These are phyloP conservation scores for Byssothecium circinans DNA, from an alignment of 2,329 filamentous ascomycete genomes.

Conservation along the genomic window DNA sequence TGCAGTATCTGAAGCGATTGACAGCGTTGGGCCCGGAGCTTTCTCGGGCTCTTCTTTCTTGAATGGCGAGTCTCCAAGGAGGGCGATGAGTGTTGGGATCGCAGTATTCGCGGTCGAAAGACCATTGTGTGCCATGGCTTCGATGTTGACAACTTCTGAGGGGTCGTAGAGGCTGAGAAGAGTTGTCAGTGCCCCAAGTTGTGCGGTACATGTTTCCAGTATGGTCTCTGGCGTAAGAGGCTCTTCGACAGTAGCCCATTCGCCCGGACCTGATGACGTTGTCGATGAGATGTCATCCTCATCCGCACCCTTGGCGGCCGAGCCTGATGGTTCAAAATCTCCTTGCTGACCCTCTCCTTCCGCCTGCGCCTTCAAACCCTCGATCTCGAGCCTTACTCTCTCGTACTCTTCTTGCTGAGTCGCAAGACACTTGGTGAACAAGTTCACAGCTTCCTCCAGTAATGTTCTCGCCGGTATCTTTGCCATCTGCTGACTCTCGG, in stretches of 20 bases:
- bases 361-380: slow-evolving; percentile 22
- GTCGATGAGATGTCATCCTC: slow-evolving; percentile 29
- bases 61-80: slow-evolving; percentile 33
- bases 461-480: slow-evolving; percentile 54
- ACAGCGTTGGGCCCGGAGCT: slow-evolving; percentile 36
- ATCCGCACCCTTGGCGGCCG: slow-evolving; percentile 6
- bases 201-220: slow-evolving; percentile 68
- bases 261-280: slow-evolving; percentile 49
- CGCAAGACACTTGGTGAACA: slow-evolving; percentile 57
- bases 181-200: slow-evolving; percentile 53
- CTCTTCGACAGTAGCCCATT: slow-evolving; percentile 69
- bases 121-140: slow-evolving; percentile 62
- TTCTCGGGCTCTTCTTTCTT: slow-evolving; percentile 24
- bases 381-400: slow-evolving; percentile 40
- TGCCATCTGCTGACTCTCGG: slow-evolving; percentile 45
- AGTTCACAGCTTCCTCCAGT: slow-evolving; percentile 62
- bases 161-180: slow-evolving; percentile 54
- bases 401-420: slow-evolving; percentile 51
- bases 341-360: slow-evolving; percentile 24
- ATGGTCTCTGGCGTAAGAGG: slow-evolving; percentile 66
- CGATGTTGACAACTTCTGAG: slow-evolving; percentile 52
- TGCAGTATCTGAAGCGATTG: slow-evolving; percentile 25
- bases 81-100: slow-evolving; percentile 54
- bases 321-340: slow-evolving; percentile 15
- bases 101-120: slow-evolving; percentile 56